A percentile compares a stretch with the other conserved stretches of the same genome.
Conservation (phyloP, 1,284 basidiomycete species). For the Neonothopanus nambi region DNA sequence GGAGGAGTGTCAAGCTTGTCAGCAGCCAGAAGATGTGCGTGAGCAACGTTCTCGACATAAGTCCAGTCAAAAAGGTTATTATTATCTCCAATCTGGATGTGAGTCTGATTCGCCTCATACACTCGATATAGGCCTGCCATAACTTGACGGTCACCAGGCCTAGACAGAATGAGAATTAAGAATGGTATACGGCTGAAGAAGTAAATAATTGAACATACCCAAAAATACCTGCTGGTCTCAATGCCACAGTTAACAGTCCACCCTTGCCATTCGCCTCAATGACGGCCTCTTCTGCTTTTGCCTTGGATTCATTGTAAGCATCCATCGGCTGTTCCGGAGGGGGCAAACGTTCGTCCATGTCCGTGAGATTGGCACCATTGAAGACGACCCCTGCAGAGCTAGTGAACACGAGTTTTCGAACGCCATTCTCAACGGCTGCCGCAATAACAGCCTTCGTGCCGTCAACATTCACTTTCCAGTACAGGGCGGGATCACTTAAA, state of each 20-base stretch:
- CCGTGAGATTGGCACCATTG: slow-evolving; percentile 79
- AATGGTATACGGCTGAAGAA: slow-evolving; percentile 6
- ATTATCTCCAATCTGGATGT: slow-evolving; percentile 94
- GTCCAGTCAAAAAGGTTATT: slow-evolving; percentile 97
- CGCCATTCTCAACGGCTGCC: slow-evolving; percentile 70
- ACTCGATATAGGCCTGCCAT: slow-evolving; percentile 82
- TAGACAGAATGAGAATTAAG: slow-evolving; percentile 34
- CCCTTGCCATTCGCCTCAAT: slow-evolving; percentile 84
- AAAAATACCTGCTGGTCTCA: slow-evolving; percentile 96
- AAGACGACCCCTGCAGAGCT: slow-evolving; percentile 94
- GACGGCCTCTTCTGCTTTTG: slow-evolving; percentile 84
- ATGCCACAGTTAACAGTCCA: slow-evolving; percentile 85
- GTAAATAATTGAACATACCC: slow-evolving; percentile 55
- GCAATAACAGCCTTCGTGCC: slow-evolving; percentile 88
- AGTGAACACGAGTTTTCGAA: slow-evolving; percentile 93
- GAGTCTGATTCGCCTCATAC: slow-evolving; percentile 81
- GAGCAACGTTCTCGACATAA: slow-evolving; percentile 94
- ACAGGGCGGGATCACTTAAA: slow-evolving; percentile 71
- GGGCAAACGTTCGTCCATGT: slow-evolving; percentile 88
- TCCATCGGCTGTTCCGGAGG: slow-evolving; percentile 81
- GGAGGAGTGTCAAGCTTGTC: slow-evolving; percentile 70
- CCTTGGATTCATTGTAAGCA: slow-evolving; percentile 97
- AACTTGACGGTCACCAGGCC: slow-evolving; percentile 90
- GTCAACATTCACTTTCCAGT: slow-evolving; percentile 92
- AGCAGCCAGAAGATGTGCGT: slow-evolving; percentile 92